Percentiles rank a stretch among this genome's conserved stretches.
Conservation (phyloP, 108 stramenopile species). For the Heterococcus sp. region DNA sequence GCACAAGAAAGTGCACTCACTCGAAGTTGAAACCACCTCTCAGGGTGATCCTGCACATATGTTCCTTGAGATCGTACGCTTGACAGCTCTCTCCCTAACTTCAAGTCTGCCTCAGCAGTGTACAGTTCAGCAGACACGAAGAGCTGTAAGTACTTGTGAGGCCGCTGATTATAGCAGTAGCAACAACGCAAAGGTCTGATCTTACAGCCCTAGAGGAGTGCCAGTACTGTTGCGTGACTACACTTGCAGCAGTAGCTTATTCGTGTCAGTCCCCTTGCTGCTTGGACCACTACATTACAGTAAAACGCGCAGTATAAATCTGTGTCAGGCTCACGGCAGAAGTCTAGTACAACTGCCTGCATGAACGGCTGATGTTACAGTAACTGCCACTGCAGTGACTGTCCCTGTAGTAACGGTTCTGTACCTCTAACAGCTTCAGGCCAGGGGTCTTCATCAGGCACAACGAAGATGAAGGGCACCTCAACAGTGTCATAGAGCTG, state of each 20-base stretch:
- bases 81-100: background rate
- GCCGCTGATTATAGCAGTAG: background rate
- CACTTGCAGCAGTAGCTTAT: background rate
- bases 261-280: background rate
- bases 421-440: background rate
- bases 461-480: slow-evolving; percentile 77
- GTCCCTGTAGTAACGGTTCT: background rate
- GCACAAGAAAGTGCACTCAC: background rate
- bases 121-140: background rate
- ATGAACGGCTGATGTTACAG: background rate
- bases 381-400: background rate
- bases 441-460: slow-evolving; percentile 63
- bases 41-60: background rate
- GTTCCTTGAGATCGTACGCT: background rate
- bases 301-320: too few species aligned
- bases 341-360: background rate
- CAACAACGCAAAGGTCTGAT: too few species aligned
- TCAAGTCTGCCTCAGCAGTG: background rate
- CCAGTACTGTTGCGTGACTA: too few species aligned
- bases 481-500: slow-evolving; percentile 73
- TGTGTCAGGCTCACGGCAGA: background rate
- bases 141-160: background rate
- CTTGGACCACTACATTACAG: background rate
- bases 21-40: background rate
- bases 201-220: too few species aligned